Conservation (phyloP, 352 stramenopile genomes). For the Phytopythium delawarense region DNA sequence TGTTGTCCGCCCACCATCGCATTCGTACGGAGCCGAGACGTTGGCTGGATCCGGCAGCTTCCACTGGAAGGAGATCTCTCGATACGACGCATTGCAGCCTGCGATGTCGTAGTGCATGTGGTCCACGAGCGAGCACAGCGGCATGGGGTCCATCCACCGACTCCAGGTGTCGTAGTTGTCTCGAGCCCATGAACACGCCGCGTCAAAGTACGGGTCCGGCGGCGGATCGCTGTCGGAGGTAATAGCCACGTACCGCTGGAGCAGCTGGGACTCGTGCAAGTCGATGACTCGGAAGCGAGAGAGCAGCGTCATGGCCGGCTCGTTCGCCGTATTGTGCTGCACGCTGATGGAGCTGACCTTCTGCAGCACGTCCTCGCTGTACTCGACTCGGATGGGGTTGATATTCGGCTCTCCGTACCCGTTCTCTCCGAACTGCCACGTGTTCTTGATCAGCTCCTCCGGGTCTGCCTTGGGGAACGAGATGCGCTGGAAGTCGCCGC, state of each 20-base stretch:
- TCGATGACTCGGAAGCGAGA: conserved; percentile 27
- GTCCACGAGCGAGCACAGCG: conserved; percentile 5
- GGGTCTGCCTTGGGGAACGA: conserved; percentile 11
- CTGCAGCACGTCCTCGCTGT: conserved; percentile 19
- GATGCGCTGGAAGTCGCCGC: conserved; percentile 8
- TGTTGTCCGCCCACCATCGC: conserved; percentile 16
- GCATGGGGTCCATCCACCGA: conserved; percentile 6
- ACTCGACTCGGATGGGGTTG: conserved; percentile 43
- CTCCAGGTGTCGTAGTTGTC: conserved; percentile 19
- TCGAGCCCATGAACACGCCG: conserved; percentile 27
- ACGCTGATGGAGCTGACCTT: conserved; percentile 27
- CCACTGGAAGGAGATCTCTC: conserved; percentile 15
- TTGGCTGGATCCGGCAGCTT: conserved; percentile 13
- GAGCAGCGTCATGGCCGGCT: conserved; percentile 19
- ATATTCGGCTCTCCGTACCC: conserved; percentile 15
- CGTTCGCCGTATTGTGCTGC: conserved; percentile 4
- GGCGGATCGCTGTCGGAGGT: conserved; percentile 2
- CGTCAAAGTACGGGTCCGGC: conserved; percentile 22
- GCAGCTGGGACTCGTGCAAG: conserved; percentile 30
- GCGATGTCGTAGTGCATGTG: conserved; percentile 14
- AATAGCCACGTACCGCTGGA: conserved; percentile 20
- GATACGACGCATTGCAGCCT: conserved; percentile 7
- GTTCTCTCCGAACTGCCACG: conserved; percentile 13
- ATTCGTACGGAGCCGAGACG: conserved; percentile 18
- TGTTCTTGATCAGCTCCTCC: background rate